Conservation (phyloP, 2,329 filamentous ascomycete species). For the Shiraia sp. region DNA sequence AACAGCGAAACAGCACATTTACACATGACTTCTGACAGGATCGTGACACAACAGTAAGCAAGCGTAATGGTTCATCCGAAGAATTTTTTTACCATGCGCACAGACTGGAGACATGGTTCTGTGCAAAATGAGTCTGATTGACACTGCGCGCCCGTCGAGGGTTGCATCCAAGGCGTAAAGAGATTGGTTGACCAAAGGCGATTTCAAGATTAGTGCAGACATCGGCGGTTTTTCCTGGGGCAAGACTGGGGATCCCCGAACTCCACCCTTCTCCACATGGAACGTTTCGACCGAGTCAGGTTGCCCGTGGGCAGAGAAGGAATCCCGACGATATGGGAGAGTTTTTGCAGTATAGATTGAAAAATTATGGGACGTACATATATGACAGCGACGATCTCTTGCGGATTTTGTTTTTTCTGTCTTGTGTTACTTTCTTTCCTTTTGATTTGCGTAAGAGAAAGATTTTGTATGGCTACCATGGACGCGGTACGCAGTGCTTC, state of each 20-base stretch:
- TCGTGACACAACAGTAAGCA: too few relatives aligned
- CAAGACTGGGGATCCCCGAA: not conserved
- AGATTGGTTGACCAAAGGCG: too few relatives aligned
- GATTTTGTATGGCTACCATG: too few relatives aligned
- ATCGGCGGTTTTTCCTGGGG: not conserved
- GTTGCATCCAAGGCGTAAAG: too few relatives aligned
- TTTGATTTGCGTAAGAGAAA: not conserved
- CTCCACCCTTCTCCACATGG: not conserved
- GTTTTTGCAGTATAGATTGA: not conserved
- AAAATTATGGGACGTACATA: conserved; percentile 1
- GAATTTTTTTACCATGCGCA: too few relatives aligned
- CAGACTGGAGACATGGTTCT: too few relatives aligned
- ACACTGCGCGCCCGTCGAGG: too few relatives aligned
- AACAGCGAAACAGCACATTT: too few relatives aligned
- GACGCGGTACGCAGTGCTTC: conserved; percentile 28
- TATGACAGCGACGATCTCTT: conserved; percentile 1
- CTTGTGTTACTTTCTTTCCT: too few relatives aligned
- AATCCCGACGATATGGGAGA: not conserved
- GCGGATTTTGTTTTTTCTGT: not conserved
- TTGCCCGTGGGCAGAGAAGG: not conserved
- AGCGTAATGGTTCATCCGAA: too few relatives aligned
- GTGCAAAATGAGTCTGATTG: too few relatives aligned
- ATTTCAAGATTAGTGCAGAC: not conserved
- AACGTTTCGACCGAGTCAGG: not conserved
- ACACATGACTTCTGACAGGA: too few relatives aligned